Percentiles rank a stretch among this genome's conserved stretches.
Conservation (phyloP, 108 stramenopile species). For the Hondaea fermentalgiana region DNA sequence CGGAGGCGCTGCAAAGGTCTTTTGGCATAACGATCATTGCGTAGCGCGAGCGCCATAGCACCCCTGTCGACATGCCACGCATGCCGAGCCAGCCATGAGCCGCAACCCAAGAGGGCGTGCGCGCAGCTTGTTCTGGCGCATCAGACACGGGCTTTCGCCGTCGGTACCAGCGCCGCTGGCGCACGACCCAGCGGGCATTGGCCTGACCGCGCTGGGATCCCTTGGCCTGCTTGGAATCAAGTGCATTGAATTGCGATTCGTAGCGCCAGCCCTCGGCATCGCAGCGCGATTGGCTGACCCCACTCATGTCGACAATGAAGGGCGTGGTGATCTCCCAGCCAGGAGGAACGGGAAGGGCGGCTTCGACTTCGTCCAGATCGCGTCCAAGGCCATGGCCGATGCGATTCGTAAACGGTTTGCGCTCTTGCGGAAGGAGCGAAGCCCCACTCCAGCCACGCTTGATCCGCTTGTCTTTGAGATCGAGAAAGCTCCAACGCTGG, state of each 20-base stretch:
- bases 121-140: neutral
- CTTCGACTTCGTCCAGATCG: neutral
- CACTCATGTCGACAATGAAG: neutral
- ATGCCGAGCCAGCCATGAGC: neutral
- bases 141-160: neutral
- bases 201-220: neutral
- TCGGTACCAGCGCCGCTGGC: neutral
- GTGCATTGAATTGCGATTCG: constrained; percentile 7
- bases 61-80: neutral
- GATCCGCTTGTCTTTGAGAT: neutral
- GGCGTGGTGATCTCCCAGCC: constrained; percentile 6
- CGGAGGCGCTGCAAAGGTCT: neutral
- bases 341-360: neutral
- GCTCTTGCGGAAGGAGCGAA: neutral
- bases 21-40: neutral
- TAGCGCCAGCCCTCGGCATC: constrained; percentile 18
- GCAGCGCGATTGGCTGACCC: neutral
- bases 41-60: neutral
- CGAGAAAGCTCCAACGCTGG: neutral
- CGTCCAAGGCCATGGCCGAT: neutral
- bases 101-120: neutral
- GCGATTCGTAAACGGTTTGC: neutral
- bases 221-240: constrained; percentile 11
- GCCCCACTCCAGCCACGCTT: neutral
- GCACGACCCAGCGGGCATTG: constrained; percentile 8